These are phyloP conservation scores for Russula sp. DNA, from an alignment of 768 basidiomycete species.

Conservation along the genomic window DNA sequence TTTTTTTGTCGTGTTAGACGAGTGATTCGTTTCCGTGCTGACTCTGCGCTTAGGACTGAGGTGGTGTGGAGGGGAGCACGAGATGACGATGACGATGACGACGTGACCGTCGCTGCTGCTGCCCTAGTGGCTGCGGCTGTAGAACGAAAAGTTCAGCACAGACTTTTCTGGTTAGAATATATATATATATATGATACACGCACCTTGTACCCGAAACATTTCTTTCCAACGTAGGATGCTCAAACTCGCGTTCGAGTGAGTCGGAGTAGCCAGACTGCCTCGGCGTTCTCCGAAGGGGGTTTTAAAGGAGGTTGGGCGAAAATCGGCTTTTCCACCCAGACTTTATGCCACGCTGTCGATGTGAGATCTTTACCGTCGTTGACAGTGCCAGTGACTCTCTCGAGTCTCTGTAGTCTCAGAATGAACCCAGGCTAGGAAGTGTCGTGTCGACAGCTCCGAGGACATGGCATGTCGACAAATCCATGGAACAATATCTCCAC, in stretches of 20 bases:
- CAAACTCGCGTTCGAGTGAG: no score
- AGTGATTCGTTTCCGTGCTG: conserved; percentile 38
- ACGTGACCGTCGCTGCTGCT: conserved; percentile 43
- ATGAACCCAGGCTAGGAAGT: conserved; percentile 58
- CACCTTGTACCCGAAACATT: no score
- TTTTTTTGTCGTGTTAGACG: conserved; percentile 44
- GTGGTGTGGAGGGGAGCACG: conserved; percentile 49
- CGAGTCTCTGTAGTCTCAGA: conserved; percentile 58
- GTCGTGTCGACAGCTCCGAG: conserved; percentile 52
- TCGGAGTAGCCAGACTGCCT: no score
- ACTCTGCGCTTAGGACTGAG: conserved; percentile 37
- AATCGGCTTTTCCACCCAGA: conserved; percentile 40
- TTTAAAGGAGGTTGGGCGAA: conserved; percentile 27
- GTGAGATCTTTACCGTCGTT: conserved; percentile 48
- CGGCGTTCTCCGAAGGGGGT: conserved; percentile 6
- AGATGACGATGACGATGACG: conserved; percentile 35
- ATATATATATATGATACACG: not conserved
- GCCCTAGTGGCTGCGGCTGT: conserved; percentile 38
- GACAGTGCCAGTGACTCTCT: conserved; percentile 62
- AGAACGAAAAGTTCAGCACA: not conserved
- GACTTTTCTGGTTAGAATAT: not conserved
- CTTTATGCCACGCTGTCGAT: conserved; percentile 65
- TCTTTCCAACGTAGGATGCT: no score
- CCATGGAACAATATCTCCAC: conserved; percentile 47
- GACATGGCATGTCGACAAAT: conserved; percentile 62